Evolutionary conservation across 805 yeast species (phyloP).

Genomic region (Candida mattraensis): DNA sequence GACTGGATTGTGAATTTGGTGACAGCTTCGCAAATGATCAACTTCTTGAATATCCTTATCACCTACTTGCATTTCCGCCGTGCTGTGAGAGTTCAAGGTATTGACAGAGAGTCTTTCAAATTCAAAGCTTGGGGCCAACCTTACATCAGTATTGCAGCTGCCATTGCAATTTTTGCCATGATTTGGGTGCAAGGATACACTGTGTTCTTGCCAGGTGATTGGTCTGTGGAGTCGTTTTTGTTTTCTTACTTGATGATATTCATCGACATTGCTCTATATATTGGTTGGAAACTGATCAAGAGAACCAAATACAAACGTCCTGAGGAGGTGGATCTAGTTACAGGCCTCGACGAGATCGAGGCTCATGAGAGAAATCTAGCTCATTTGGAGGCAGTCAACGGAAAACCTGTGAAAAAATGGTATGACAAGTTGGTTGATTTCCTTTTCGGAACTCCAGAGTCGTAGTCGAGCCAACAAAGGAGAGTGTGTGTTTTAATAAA

Average conservation of each 20-base stretch:
- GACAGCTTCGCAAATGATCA: constrained; percentile 67
- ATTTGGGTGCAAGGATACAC: constrained; percentile 64
- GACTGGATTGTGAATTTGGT: constrained; percentile 72
- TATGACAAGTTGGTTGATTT: constrained; percentile 14
- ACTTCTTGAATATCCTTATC: constrained; percentile 55
- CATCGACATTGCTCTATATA: constrained; percentile 45
- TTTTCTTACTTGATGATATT: constrained; percentile 75
- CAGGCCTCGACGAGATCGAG: constrained; percentile 58
- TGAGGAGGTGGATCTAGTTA: constrained; percentile 50
- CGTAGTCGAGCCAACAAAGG: no score
- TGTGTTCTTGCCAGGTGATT: constrained; percentile 65
- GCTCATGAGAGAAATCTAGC: constrained; percentile 46
- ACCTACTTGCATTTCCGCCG: constrained; percentile 63
- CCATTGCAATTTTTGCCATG: constrained; percentile 48
- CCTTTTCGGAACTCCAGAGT: constrained; percentile 15
- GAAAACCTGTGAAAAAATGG: constrained; percentile 13
- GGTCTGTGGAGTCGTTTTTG: constrained; percentile 62
- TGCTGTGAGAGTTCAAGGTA: constrained; percentile 55
- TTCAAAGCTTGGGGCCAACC: constrained; percentile 63
- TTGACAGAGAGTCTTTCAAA: constrained; percentile 45
- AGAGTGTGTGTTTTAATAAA: no score
- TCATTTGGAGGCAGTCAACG: constrained; percentile 7
- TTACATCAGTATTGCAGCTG: constrained; percentile 50
- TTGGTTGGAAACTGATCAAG: constrained; percentile 52
- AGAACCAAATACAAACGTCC: constrained; percentile 47